Evolutionary conservation across 495 filamentous ascomycete species (phyloP).

Genomic region (Neurospora sp.): DNA sequence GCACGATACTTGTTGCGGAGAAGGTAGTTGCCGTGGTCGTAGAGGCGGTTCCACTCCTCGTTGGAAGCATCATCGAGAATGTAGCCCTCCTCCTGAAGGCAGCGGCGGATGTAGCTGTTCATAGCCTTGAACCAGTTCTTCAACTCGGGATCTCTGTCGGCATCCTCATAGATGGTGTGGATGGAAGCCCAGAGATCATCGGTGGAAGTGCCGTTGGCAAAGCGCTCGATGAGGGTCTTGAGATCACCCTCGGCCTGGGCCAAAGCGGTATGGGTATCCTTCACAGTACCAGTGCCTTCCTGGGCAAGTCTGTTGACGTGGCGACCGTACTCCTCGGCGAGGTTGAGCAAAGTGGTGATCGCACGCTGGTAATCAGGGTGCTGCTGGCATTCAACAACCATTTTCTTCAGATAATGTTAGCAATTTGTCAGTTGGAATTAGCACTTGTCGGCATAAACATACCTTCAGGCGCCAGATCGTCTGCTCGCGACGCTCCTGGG

Average conservation of each 20-base stretch:
- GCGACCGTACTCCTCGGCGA: slow-evolving; percentile 79
- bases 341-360: slow-evolving; percentile 68
- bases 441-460: not conserved
- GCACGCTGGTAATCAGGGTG: slow-evolving; percentile 88
- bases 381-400: slow-evolving; percentile 90
- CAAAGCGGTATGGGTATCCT: slow-evolving; percentile 59
- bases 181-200: slow-evolving; percentile 81
- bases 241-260: slow-evolving; percentile 67
- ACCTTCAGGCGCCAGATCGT: slow-evolving; percentile 79
- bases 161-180: slow-evolving; percentile 81
- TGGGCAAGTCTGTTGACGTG: slow-evolving; percentile 56
- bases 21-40: slow-evolving; percentile 80
- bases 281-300: slow-evolving; percentile 54
- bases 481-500: slow-evolving; percentile 89
- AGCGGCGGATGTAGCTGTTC: slow-evolving; percentile 68
- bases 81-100: slow-evolving; percentile 80
- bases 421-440: not conserved
- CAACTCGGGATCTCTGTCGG: slow-evolving; percentile 80
- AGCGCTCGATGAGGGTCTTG: slow-evolving; percentile 84
- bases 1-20: slow-evolving; percentile 78
- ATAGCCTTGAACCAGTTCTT: slow-evolving; percentile 80
- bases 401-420: slow-evolving; percentile 48
- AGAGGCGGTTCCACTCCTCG: slow-evolving; percentile 71
- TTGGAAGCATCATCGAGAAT: slow-evolving; percentile 78
- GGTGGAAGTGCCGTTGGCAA: slow-evolving; percentile 85